Evolutionary conservation across 2,329 filamentous ascomycete species (phyloP), one percentile per base, ranked within the genome.

Genomic region (Stenocarpella maydis): DNA sequence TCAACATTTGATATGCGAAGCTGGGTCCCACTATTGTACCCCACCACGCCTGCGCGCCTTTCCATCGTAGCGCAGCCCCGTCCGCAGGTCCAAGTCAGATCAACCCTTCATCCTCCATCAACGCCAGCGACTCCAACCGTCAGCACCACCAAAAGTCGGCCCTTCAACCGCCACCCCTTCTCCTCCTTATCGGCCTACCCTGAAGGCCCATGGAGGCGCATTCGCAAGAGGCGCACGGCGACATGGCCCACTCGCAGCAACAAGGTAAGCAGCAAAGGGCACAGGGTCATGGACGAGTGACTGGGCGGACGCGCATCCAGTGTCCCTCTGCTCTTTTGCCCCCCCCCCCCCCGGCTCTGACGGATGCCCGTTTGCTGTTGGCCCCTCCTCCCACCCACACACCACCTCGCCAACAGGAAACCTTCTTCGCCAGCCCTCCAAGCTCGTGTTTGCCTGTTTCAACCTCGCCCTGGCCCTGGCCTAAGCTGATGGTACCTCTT

Each of bases 221-320:
- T 58, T 69, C 67, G 67, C 70, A 66, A 45, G 67, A 71, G 70
- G 67, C 67, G 55, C 70, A 71, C 31, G 58, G 43, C 63, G 52
- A 60, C n/a, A 39, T 58, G 70, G 21, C 70, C 43, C 49, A 31
- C 55, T 60, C 63, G 50, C 64, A 54, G 50, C n/a, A 64, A 15
- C 12, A 60, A 55, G 64, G 70, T 71, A 61, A 69, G 70, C 67
- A 69, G 54, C 41, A 54, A 69, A 53, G 54, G 39, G 21, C 58
- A n/a, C 58, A 63, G 28, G 43, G 28, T 63, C 58, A 26, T 34
- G 28, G 43, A 47, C 50, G 39, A 17, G 19, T 24, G 61, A 26
- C 19, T 34, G 28, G 43, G 34, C 50, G 39, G 12, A 24, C 21
- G 61, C 26, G 52, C 53, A 50, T 49, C 26, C 52, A 39, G 41